These are phyloP conservation scores for Curvularia verruculosa DNA, from an alignment of 2,329 filamentous ascomycete genomes.

Conservation along the genomic window DNA sequence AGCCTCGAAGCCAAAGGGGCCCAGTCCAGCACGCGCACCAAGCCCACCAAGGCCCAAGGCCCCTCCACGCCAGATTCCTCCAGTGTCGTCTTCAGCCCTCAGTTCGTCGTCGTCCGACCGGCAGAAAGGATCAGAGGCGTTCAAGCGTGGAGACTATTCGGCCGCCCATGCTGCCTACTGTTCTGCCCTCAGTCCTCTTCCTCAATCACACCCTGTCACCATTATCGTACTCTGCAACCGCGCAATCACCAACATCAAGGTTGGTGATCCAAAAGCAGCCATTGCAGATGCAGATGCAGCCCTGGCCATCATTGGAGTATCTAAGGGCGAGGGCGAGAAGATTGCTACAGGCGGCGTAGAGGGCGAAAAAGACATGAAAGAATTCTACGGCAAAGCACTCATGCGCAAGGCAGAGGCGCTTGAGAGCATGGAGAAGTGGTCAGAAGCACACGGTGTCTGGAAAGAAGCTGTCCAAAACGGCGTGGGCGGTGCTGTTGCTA, in stretches of 20 bases:
- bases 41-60: constrained; percentile 55
- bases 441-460: constrained; percentile 82
- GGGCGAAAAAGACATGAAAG: constrained; percentile 80
- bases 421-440: constrained; percentile 94
- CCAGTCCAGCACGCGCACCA: constrained; percentile 49
- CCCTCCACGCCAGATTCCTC: constrained; percentile 66
- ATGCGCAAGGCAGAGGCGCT: constrained; percentile 94
- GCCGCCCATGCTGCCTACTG: constrained; percentile 84
- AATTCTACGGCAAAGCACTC: constrained; percentile 90
- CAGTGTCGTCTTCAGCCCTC: constrained; percentile 71
- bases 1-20: constrained; percentile 32
- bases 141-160: constrained; percentile 92
- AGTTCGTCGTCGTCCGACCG: constrained; percentile 79
- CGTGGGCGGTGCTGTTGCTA: constrained; percentile 82
- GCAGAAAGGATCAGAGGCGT: constrained; percentile 81
- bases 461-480: constrained; percentile 80
- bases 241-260: constrained; percentile 87
- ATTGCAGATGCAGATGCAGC: constrained; percentile 84
- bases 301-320: constrained; percentile 77
- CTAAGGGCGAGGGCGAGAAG: constrained; percentile 78
- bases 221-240: constrained; percentile 93
- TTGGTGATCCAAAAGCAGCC: constrained; percentile 86
- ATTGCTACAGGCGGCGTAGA: constrained; percentile 70
- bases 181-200: constrained; percentile 74
- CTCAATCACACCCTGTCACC: constrained; percentile 77